Evolutionary conservation across 305 asterid species (phyloP).

Genomic region (Fraxinus paxiana): DNA sequence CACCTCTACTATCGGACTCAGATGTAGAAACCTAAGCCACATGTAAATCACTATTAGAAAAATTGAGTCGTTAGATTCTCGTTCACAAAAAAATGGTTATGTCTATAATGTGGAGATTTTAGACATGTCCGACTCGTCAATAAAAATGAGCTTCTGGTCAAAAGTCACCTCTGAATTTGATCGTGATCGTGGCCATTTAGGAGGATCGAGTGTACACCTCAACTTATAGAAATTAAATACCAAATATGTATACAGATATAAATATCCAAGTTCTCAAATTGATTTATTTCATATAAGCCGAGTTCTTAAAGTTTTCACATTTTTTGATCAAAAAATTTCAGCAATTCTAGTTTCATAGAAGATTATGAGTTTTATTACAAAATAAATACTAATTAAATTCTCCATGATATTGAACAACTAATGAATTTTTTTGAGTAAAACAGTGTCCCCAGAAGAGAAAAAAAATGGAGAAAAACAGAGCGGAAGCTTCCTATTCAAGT

Average conservation of each 20-base stretch:
- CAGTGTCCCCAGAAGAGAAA: neutral
- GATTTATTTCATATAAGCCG: neutral
- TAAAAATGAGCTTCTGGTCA: too few relatives aligned
- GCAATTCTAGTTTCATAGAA: neutral
- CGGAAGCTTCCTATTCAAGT: constrained; percentile 18
- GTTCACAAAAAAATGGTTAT: neutral
- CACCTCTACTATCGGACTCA: neutral
- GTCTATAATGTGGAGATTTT: neutral
- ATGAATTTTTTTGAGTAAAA: neutral
- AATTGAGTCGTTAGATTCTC: neutral
- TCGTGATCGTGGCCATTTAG: neutral
- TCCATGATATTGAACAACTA: neutral
- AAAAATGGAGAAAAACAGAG: neutral
- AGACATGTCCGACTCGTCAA: neutral
- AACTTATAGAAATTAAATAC: neutral
- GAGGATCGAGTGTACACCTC: neutral
- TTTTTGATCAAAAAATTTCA: neutral
- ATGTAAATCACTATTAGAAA: neutral
- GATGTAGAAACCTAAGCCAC: neutral
- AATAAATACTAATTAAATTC: neutral
- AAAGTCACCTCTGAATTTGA: neutral
- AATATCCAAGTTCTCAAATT: neutral
- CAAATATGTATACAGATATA: neutral
- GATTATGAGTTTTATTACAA: neutral
- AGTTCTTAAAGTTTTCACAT: neutral